Conservation (phyloP, 1,139 yeast genomes). For the Suhomyces coccinellae region DNA sequence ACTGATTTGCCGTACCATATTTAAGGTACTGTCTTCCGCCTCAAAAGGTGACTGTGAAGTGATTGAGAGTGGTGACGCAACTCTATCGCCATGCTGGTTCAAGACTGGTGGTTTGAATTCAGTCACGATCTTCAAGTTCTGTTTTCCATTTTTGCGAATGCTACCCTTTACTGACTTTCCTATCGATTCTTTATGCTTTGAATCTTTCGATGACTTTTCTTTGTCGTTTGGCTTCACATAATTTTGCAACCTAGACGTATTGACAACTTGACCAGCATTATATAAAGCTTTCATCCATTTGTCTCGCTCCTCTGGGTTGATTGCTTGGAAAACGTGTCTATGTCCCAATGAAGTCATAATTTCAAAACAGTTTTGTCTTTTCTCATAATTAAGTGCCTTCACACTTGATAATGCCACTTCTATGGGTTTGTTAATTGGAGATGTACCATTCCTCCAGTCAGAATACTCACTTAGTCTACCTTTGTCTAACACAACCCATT, state of each 20-base stretch:
- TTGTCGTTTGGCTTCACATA: conserved; percentile 1
- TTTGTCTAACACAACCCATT: conserved; percentile 75
- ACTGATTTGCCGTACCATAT: conserved; percentile 44
- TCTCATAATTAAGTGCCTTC: conserved; percentile 50
- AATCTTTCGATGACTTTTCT: not conserved
- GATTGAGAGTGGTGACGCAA: conserved; percentile 39
- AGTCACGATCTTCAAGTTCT: conserved; percentile 3
- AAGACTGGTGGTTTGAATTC: conserved; percentile 11
- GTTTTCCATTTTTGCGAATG: conserved; percentile 5
- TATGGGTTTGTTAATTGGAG: conserved; percentile 66
- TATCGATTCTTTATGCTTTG: not conserved
- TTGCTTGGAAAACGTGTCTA: conserved; percentile 79
- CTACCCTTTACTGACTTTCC: not conserved
- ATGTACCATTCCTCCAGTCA: conserved; percentile 77
- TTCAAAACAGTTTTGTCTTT: conserved; percentile 67
- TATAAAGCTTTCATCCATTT: conserved; percentile 66
- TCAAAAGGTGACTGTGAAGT: conserved; percentile 24
- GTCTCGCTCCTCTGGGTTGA: conserved; percentile 64
- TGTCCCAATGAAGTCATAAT: conserved; percentile 67
- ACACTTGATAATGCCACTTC: conserved; percentile 73
- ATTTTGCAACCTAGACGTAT: conserved; percentile 26
- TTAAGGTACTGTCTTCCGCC: conserved; percentile 33
- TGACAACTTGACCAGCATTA: conserved; percentile 49
- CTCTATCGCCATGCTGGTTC: conserved; percentile 13
- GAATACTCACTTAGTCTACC: conserved; percentile 72